Evolutionary conservation across 495 filamentous ascomycete species (phyloP).

Genomic region (Tuber calosporum): DNA sequence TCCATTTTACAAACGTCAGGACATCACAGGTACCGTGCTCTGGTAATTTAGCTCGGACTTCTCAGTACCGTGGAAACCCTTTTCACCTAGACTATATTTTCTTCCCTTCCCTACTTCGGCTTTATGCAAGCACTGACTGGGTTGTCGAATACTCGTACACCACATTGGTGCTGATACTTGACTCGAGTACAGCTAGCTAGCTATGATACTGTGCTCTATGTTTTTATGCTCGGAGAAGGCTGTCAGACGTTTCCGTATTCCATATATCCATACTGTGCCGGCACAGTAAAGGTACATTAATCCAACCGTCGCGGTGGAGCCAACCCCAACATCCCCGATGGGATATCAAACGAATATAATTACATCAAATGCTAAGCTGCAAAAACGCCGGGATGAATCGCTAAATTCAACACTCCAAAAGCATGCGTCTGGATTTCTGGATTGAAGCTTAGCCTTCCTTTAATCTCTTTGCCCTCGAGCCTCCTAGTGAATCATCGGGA

Average conservation of each 20-base stretch:
- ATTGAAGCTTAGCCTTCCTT: conserved; percentile 51
- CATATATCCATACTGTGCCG: background rate
- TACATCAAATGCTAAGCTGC: background rate
- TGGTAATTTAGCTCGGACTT: background rate
- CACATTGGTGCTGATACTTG: background rate
- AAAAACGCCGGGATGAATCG: background rate
- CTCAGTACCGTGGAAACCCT: background rate
- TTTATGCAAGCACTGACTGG: background rate
- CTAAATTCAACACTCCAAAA: background rate
- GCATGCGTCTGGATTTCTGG: background rate
- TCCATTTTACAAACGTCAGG: too few species aligned
- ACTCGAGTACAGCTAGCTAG: background rate
- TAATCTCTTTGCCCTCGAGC: conserved; percentile 57
- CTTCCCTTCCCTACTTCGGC: background rate
- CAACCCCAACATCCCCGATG: background rate
- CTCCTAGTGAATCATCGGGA: conserved; percentile 69
- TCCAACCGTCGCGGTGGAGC: background rate
- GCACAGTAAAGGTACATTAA: background rate
- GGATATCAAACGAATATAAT: background rate
- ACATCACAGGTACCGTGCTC: too few species aligned
- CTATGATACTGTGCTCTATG: background rate
- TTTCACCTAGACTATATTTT: background rate
- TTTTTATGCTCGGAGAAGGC: background rate
- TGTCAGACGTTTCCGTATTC: background rate
- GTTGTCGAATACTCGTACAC: background rate